Conservation (phyloP, 345 rosid genomes). For the Linum tenue region DNA sequence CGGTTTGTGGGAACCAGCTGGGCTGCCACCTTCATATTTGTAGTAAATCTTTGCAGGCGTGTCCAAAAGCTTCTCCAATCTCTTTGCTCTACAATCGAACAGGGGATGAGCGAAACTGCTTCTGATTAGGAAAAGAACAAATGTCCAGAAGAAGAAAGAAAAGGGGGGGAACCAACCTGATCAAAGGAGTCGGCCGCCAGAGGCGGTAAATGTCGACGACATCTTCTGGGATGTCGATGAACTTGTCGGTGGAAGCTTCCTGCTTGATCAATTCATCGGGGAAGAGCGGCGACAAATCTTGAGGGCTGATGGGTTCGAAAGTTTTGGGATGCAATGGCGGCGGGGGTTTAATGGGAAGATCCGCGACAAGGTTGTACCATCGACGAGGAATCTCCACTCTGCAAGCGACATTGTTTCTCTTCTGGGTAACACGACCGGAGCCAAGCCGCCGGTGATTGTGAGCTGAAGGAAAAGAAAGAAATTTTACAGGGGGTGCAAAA, state of each 20-base stretch:
- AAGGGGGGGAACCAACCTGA: conserved; percentile 40
- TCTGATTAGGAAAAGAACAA: neutral
- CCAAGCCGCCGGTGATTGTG: neutral
- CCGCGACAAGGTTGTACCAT: conserved; percentile 77
- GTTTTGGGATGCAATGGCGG: conserved; percentile 76
- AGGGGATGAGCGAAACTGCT: neutral
- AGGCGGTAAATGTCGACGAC: conserved; percentile 71
- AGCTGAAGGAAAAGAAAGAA: neutral
- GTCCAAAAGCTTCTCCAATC: conserved; percentile 79
- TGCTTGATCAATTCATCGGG: conserved; percentile 78
- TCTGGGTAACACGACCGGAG: no score
- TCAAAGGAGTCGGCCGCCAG: conserved; percentile 94
- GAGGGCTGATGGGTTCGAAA: conserved; percentile 53
- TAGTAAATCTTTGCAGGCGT: conserved; percentile 92
- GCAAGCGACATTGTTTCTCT: neutral
- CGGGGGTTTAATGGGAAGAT: conserved; percentile 75
- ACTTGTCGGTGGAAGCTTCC: conserved; percentile 60
- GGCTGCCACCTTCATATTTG: conserved; percentile 91
- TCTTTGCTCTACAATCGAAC: conserved; percentile 59
- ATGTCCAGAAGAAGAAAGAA: neutral
- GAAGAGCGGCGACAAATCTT: conserved; percentile 73
- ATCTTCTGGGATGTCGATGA: conserved; percentile 76
- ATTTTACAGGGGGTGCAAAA: neutral
- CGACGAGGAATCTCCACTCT: conserved; percentile 41
- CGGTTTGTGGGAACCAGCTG: conserved; percentile 95